Base-by-base conservation (phyloP, 2,329 filamentous ascomycete genomes). In the Trematosphaeria pertusa region DNA sequence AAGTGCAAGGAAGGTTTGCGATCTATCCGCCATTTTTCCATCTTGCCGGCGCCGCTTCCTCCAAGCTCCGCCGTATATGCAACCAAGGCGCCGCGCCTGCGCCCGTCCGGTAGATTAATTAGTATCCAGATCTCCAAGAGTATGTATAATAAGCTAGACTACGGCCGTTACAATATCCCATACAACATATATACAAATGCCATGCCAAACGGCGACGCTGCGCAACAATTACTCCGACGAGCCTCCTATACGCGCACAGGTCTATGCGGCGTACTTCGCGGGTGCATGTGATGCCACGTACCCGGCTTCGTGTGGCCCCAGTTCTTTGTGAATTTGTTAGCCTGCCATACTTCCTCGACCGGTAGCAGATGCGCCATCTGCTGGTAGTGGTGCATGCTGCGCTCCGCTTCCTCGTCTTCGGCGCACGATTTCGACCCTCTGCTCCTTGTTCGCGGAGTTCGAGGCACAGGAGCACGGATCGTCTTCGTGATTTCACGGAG, bases 401-500 rank as follows among this genome's bases (percentile, higher is more conserved):
- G 46, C 7, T 40, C 33, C 2, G 48, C 52, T 15, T 57, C 50
- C 6, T 53, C 45, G 1, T 56, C 49, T 14, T 52, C 55, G 10
- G 43, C 37, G 2, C 17, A 19, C 31, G 3, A 39, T 43, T 44
- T 37, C 30, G 44, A 37, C 5, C 35, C 21, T 38, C 37, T 15
- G 2, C 22, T 11, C 7, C 32, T 34, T 4, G 24, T 40, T 3
- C 44, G 35, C 6, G 52, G 43, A 5, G 58, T 48, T 5, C 54
- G 50, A 0, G 59, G 46, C 0, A 48, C 18, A 0, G 59, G 46
- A 0, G 48, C 18, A 1, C 50, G 48, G 1, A 62, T 26, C 6
- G 86, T 81, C 52, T 83, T 87, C 56, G 95, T 72, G 31, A 96
- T 86, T 0, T 87, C 81, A 10, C 80, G 80, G 2, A 97, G 76